Base-by-base conservation (phyloP, 345 rosid species). In the Rhizophora apiculata region DNA sequence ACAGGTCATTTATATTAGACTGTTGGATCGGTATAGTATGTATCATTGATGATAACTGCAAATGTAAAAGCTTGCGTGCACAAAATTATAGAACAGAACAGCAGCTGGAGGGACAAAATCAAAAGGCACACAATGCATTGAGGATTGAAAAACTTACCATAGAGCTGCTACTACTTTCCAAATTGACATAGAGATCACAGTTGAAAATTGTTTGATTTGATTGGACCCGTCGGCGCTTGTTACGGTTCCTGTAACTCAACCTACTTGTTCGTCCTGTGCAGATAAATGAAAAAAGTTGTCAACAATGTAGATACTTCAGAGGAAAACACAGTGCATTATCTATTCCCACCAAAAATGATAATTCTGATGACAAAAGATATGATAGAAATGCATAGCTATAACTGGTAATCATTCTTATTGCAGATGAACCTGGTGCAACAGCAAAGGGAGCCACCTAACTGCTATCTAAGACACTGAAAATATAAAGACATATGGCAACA, bases 81-180 rank as follows among this genome's bases (percentile, higher is more conserved):
- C 26, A 56, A 24, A 24, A 2, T 56, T 21, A 11, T 18, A 27
- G 60, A 10, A 3, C 18, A 55, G 27, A 8, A 56, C 60, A 56
- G 60, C 5, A 5, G 31, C 15, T 3, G 5, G 19, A 3, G 16
- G 10, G 8, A 15, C 21, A 46, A 11, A 8, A 6, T 19, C 4
- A n/a, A n/a, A 32, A 32, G 18, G 29, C 18, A 11, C 6, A 24
- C 29, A 24, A 56, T 15, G 16, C 19, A 56, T 13, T 8, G 54
- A 60, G 65, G 66, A 64, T 60, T 39, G 58, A 46, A 67, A 60
- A 39, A 32, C 31, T 72, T 89, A 87, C 91, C 77, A 2, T 46
- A 22, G 83, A 32, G 71, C 71, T 69, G 63, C 74, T n/a, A 26
- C 78, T 68, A 75, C 83, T 71, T 61, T 87, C 92, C 86, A 89